phyloP scores from a whole-genome alignment of 2,329 filamentous ascomycete genomes.

The Aspergillus phoenicis region DNA sequence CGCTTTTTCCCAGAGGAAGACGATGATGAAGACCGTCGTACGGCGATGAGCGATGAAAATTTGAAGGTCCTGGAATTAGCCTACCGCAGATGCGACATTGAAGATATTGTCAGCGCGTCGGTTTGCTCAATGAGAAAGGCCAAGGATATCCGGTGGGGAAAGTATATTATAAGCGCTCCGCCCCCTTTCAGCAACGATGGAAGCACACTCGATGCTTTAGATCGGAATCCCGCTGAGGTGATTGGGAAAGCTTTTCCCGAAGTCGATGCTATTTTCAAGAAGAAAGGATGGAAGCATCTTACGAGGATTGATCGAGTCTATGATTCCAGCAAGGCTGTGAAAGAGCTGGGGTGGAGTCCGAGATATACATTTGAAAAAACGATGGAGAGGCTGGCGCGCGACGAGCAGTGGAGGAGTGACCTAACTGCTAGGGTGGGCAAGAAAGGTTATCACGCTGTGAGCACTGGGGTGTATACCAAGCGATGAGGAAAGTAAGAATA shows the following conservation, averaged over 20 bases:
- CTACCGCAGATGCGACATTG: slow-evolving; percentile 15
- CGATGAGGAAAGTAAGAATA: background rate
- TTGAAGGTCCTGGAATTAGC: slow-evolving; percentile 16
- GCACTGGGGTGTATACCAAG: background rate
- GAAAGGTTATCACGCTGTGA: background rate
- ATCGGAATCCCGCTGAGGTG: background rate
- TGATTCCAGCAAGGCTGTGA: slow-evolving; percentile 16
- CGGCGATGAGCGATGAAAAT: slow-evolving; percentile 15
- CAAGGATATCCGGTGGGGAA: background rate
- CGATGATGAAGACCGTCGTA: slow-evolving; percentile 15
- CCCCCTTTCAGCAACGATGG: background rate
- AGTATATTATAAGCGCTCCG: background rate
- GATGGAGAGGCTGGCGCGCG: background rate
- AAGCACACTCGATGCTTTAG: background rate
- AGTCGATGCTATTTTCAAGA: slow-evolving; percentile 9
- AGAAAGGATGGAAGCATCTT: slow-evolving; percentile 16
- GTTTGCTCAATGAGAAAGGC: slow-evolving; percentile 10
- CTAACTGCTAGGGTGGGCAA: background rate
- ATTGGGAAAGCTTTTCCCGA: background rate
- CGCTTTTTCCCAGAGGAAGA: slow-evolving; percentile 17
- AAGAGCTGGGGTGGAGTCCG: slow-evolving; percentile 13
- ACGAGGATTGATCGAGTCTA: slow-evolving; percentile 15
- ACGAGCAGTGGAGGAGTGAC: background rate
- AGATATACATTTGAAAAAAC: slow-evolving; percentile 10
- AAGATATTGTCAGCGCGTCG: slow-evolving; percentile 15